These are phyloP conservation scores for Colletotrichum scovillei DNA, from an alignment of 2,329 filamentous ascomycete genomes.

Conservation along the genomic window DNA sequence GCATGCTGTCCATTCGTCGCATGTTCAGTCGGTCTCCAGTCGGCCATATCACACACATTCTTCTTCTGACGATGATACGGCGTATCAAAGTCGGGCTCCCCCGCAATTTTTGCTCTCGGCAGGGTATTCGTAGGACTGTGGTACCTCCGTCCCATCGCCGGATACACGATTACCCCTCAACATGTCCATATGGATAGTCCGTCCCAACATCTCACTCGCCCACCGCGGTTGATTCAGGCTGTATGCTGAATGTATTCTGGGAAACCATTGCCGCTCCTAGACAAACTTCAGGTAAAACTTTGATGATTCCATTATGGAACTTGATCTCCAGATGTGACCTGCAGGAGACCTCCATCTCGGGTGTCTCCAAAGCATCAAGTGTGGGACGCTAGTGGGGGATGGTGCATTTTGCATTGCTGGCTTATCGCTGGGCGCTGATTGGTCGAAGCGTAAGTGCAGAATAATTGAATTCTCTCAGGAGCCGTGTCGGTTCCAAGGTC, in stretches of 20 bases:
- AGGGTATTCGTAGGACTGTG: conserved; percentile 9
- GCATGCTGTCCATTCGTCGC: conserved; percentile 16
- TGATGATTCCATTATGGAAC: conserved; percentile 38
- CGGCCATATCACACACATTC: conserved; percentile 32
- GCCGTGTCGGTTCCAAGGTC: conserved; percentile 23
- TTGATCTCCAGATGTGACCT: conserved; percentile 35
- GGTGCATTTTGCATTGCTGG: conserved; percentile 36
- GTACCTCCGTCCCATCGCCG: conserved; percentile 8
- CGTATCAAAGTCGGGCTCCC: conserved; percentile 23
- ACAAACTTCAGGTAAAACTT: conserved; percentile 34
- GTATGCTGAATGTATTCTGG: conserved; percentile 13
- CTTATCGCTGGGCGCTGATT: conserved; percentile 47
- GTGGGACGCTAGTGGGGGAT: conserved; percentile 34
- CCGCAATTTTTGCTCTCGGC: conserved; percentile 28
- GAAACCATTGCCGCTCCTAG: conserved; percentile 28
- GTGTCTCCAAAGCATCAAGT: conserved; percentile 33
- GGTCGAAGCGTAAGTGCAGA: conserved; percentile 42
- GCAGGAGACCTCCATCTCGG: conserved; percentile 34
- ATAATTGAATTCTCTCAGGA: conserved; percentile 47
- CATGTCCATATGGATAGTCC: conserved; percentile 1
- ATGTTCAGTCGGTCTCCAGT: conserved; percentile 18
- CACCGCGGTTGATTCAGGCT: conserved; percentile 12
- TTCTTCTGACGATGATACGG: conserved; percentile 17
- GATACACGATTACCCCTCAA: conserved; percentile 29
- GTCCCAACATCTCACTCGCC: conserved; percentile 16